Base-by-base conservation (phyloP, 2,329 filamentous ascomycete species). In the Cryphonectria parasitica region DNA sequence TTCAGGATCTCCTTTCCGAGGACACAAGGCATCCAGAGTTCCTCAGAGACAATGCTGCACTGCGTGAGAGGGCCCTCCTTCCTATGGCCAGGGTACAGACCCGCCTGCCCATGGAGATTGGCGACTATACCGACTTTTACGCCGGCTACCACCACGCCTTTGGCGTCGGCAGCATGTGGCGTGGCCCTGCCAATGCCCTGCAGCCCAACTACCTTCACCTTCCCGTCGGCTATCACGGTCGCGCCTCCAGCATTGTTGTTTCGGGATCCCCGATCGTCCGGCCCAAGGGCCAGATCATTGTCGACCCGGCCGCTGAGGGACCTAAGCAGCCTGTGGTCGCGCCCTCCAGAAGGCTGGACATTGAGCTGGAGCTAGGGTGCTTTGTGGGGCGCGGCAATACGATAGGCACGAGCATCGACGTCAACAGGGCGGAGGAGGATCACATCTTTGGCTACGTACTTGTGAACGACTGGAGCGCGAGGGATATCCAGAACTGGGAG, bases 101-200 rank as follows among this genome's bases (percentile, higher is more conserved):
- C 77, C 91, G 95, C 76, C 77, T 95, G 10, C 93, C 93, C 2
- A 90, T 96, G 88, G 84, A 86, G 68, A 93, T 95, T 75, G 91
- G 92, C 36, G 92, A 95, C 79, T 96, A 95, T 79, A 93, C 92
- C 1, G 93, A 96, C 80, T 96, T 96, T 82, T 96, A 93, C 77
- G 92, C 91, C 13, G 93, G 93, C 19, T 82, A 91, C 74, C 91
- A 95, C 78, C 93, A 96, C 80, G 93, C 93, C 25, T 91, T 89
- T 81, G 74, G 76, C 70, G 86, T 91, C 22, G 92, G 92, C 4
- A 84, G 86, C 15, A 85, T 95, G 72, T 94, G 95, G 81, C 88
- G 93, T 60, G 92, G 91, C 0, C 86, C 90, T 0, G 84, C 88
- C 58, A 91, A 92, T 75, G 92, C 92, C 0, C 83, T 96, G 34